Evolutionary conservation across 2,329 filamentous ascomycete genomes (phyloP).

Genomic region (Botrytis aclada): DNA sequence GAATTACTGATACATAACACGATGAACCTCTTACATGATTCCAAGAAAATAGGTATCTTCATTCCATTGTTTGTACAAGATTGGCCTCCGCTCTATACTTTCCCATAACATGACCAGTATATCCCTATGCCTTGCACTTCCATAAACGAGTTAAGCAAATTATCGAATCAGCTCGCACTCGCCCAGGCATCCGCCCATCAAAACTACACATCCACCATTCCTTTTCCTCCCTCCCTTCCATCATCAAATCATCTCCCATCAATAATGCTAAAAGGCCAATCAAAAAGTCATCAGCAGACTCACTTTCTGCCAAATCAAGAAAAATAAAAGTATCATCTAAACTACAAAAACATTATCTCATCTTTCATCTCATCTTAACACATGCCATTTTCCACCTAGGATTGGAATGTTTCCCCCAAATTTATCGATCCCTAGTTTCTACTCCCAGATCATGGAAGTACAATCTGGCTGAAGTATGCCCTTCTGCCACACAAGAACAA

Average conservation of each 20-base stretch:
- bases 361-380: conserved; percentile 8
- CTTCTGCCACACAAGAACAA: neutral
- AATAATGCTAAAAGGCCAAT: neutral
- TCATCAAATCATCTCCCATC: neutral
- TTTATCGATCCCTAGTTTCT: neutral
- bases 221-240: neutral
- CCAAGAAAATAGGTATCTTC: conserved; percentile 11
- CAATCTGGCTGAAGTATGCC: neutral
- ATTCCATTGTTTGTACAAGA: conserved; percentile 14
- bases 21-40: neutral
- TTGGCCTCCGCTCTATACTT: too few species aligned
- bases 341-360: conserved; percentile 12
- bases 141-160: neutral
- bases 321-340: conserved; percentile 6
- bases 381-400: neutral
- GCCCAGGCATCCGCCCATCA: neutral
- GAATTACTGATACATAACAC: neutral
- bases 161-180: too few species aligned
- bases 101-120: neutral
- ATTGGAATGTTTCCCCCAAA: neutral
- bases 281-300: neutral
- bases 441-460: neutral
- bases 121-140: neutral
- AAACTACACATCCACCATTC: neutral
- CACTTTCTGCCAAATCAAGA: neutral